These are phyloP conservation scores for Trichoderma sp. DNA, from an alignment of 2,329 filamentous ascomycete genomes.

Conservation along the genomic window DNA sequence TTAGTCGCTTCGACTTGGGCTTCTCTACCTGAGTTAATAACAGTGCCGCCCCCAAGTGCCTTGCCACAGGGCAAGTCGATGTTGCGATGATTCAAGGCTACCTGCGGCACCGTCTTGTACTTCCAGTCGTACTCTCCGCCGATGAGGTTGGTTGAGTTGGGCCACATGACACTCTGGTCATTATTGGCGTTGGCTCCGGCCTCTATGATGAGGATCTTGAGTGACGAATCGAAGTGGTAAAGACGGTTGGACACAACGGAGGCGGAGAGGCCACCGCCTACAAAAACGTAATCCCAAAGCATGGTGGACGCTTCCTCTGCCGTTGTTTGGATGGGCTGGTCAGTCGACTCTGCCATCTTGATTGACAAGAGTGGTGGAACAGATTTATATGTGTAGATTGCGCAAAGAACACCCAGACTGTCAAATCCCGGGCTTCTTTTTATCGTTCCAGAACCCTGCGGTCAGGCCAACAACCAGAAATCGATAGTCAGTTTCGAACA, in stretches of 20 bases:
- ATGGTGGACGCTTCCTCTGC: constrained; percentile 13
- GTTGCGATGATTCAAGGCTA: constrained; percentile 32
- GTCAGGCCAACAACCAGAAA: neutral
- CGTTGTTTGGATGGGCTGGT: neutral
- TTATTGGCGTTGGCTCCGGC: constrained; percentile 39
- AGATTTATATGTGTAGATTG: neutral
- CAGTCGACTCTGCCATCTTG: neutral
- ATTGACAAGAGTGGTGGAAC: neutral
- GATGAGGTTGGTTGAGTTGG: constrained; percentile 36
- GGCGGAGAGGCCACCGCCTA: constrained; percentile 44
- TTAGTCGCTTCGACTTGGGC: neutral
- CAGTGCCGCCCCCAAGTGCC: constrained; percentile 44
- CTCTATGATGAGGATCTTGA: constrained; percentile 44
- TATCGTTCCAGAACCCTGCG: neutral
- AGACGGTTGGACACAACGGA: constrained; percentile 43
- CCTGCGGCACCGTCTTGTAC: constrained; percentile 39
- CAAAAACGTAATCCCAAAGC: constrained; percentile 43
- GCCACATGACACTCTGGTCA: constrained; percentile 33
- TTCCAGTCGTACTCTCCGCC: constrained; percentile 40
- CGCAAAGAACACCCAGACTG: neutral
- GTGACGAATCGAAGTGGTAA: constrained; percentile 31
- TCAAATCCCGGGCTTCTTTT: neutral
- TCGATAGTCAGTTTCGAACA: constrained; percentile 5
- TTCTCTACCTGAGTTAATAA: constrained; percentile 42
- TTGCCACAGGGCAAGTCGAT: constrained; percentile 39